A percentile compares a stretch with the other conserved stretches of the same genome.
These are phyloP conservation scores for Cladophialophora immunda DNA, from an alignment of 2,329 filamentous ascomycete species.

Conservation along the genomic window DNA sequence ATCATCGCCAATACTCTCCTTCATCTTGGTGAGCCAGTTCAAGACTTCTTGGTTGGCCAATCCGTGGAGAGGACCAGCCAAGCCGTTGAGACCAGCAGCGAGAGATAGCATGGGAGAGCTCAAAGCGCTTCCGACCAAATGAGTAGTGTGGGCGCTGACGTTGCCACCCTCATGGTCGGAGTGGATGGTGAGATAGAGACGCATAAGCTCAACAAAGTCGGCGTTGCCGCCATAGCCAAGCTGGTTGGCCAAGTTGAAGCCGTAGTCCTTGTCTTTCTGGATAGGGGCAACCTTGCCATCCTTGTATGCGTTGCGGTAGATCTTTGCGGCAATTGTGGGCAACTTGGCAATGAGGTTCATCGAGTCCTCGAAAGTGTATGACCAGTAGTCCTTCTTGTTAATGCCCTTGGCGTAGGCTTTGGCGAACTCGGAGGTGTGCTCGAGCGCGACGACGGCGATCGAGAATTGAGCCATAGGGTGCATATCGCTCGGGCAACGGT, in stretches of 20 bases:
- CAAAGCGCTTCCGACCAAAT: constrained; percentile 94
- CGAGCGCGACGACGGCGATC: constrained; percentile 93
- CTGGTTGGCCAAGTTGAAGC: constrained; percentile 99
- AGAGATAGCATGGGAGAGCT: constrained; percentile 98
- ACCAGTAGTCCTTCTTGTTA: constrained; percentile 99
- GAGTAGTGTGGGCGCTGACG: constrained; percentile 97
- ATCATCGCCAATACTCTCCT: constrained; percentile 91
- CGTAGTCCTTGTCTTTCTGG: constrained; percentile 99
- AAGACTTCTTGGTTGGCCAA: constrained; percentile 99
- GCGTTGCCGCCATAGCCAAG: constrained; percentile 94
- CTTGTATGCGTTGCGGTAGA: constrained; percentile 99
- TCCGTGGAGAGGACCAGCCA: constrained; percentile 97
- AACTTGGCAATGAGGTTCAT: constrained; percentile 99
- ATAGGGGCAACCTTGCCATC: constrained; percentile 96
- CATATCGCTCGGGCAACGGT: constrained; percentile 98
- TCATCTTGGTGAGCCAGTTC: constrained; percentile 99
- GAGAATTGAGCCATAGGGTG: constrained; percentile 99
- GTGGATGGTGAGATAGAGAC: constrained; percentile 99
- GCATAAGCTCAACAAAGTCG: constrained; percentile 98
- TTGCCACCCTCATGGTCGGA: constrained; percentile 99
- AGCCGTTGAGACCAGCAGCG: constrained; percentile 95
- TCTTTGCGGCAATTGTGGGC: constrained; percentile 94
- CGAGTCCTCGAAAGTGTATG: constrained; percentile 98
- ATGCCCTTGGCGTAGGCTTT: constrained; percentile 99
- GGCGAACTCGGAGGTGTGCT: constrained; percentile 97